Conservation (phyloP, 192 early-diverging fungal genomes). For the Haplosporangium gracile region DNA sequence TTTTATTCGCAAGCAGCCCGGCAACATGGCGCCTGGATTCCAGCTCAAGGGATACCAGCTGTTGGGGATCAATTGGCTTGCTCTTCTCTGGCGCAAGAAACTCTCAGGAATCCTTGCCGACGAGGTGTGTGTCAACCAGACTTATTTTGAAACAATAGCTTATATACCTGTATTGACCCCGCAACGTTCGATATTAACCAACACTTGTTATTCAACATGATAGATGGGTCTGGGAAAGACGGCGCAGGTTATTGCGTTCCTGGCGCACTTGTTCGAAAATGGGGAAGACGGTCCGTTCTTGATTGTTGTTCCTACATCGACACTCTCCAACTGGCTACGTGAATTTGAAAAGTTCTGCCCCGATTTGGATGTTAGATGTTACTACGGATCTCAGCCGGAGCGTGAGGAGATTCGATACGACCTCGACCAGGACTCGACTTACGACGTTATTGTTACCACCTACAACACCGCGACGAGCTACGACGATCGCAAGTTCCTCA, state of each 20-base stretch:
- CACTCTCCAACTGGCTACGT: slow-evolving; percentile 92
- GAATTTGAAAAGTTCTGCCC: slow-evolving; percentile 84
- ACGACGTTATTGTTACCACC: slow-evolving; percentile 85
- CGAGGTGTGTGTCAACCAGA: slow-evolving; percentile 42
- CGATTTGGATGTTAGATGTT: slow-evolving; percentile 65
- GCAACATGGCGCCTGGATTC: slow-evolving; percentile 70
- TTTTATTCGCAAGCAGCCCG: slow-evolving; percentile 70
- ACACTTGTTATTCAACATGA: background rate
- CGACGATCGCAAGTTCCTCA: slow-evolving; percentile 82
- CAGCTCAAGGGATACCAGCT: slow-evolving; percentile 88
- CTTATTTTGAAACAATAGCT: background rate
- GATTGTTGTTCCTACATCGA: slow-evolving; percentile 90
- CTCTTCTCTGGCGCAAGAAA: slow-evolving; percentile 74
- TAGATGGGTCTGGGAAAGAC: slow-evolving; percentile 96
- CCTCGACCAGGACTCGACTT: slow-evolving; percentile 61
- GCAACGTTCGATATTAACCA: background rate
- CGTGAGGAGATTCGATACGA: slow-evolving; percentile 67
- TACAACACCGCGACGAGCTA: slow-evolving; percentile 82
- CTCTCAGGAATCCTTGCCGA: slow-evolving; percentile 85
- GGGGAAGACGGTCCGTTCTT: slow-evolving; percentile 76
- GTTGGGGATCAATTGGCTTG: slow-evolving; percentile 89
- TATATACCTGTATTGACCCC: background rate
- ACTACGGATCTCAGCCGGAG: slow-evolving; percentile 74
- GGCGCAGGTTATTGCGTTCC: slow-evolving; percentile 88
- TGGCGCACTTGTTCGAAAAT: slow-evolving; percentile 69